Evolutionary conservation across 768 basidiomycete species (phyloP), one percentile per base, ranked within the genome.

Genomic region (Rhodocollybia butyracea): DNA sequence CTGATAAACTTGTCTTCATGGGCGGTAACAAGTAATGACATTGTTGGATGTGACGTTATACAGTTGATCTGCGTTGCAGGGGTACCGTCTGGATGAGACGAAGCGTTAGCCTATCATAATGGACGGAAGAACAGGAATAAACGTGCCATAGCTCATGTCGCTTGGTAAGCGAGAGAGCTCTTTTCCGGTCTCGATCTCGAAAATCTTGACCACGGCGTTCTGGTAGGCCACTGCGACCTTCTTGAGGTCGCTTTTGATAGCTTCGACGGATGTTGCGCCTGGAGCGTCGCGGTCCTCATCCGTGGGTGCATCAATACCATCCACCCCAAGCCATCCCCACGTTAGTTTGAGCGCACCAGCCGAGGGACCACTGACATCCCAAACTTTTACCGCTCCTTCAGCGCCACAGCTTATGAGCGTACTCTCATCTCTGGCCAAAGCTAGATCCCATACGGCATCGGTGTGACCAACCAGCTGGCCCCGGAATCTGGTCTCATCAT

Each of bases 371-470:
- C 83, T 82, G 46, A 92, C 87, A 62, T 94, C 91, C 95, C 96
- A 98, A 13, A 96, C 84, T 70, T 97, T 97, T 61, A 98, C 88
- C 0, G 82, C 73, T 19, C 95, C 95, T 67, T 98, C 96, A 3
- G 94, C 90, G 43, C 91, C 88, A 66, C 91, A 93, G 60, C 89
- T 91, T 54, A 96, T 90, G 39, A 98, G 78, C 7, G 88, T 86
- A 55, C 82, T 84, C 67, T 92, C 89, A 59, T 91, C 88, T 53
- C 90, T 80, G 26, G 93, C 82, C 21, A 96, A 81, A 10, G 90
- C 88, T 48, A 98, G 75, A 66, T 94, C 97, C 97, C 97, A 99
- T 24, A 98, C 89, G 5, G 93, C 93, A 66, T 99, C 95, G 4
- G 93, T 92, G 68, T 97, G 93, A 3, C 95, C 94, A 29, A 95